These are phyloP conservation scores for Apostasia ramifera DNA, from an alignment of 106 monocot genomes.

Conservation along the genomic window DNA sequence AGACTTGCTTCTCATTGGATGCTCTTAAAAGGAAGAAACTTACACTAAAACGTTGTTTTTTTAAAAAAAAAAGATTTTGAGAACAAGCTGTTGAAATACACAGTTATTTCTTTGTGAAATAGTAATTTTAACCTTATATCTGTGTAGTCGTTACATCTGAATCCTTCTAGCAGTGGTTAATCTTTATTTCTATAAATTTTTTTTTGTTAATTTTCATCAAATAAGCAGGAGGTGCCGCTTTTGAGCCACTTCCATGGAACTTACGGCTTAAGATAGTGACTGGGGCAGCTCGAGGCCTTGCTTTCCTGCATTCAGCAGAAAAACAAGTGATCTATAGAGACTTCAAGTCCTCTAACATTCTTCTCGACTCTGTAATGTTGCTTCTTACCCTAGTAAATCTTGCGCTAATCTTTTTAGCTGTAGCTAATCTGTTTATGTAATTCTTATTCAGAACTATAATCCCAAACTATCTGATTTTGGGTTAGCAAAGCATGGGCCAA, in stretches of 20 bases:
- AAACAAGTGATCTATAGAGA: conserved; percentile 59
- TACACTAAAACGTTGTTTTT: no score
- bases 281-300: conserved; percentile 56
- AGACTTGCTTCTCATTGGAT: no score
- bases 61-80: no score
- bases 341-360: conserved; percentile 77
- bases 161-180: background rate
- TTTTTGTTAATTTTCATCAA: background rate
- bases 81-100: no score
- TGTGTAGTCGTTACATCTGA: no score
- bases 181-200: background rate
- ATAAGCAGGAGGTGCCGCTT: conserved; percentile 24
- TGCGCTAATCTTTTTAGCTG: background rate
- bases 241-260: conserved; percentile 57
- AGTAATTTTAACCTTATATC: no score
- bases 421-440: background rate
- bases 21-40: no score
- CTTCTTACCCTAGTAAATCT: background rate
- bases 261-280: conserved; percentile 52
- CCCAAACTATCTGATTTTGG: conserved; percentile 81
- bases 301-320: conserved; percentile 48
- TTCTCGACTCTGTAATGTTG: conserved; percentile 43
- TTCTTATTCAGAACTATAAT: conserved; percentile 30
- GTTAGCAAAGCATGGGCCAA: conserved; percentile 60
- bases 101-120: no score